Percentiles rank a stretch among this genome's conserved stretches.
phyloP scores from a whole-genome alignment of 768 basidiomycete species.

The Chlorophyllum brunneum region DNA sequence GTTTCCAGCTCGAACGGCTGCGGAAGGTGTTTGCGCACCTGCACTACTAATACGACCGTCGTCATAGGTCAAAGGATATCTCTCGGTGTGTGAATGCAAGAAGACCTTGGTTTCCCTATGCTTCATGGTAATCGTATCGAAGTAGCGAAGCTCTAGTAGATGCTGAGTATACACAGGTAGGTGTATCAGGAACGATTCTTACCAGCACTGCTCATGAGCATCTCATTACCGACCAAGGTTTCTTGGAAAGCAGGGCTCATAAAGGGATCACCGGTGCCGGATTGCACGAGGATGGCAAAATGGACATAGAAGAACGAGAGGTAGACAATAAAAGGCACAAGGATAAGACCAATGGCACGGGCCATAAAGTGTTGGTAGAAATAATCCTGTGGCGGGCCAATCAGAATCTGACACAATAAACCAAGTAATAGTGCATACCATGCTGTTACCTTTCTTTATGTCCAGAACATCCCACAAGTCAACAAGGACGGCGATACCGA shows the following conservation, averaged over 20 bases:
- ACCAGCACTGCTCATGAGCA: conserved; percentile 92
- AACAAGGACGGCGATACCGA: conserved; percentile 88
- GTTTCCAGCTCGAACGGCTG: conserved; percentile 1
- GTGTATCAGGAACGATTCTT: conserved; percentile 15
- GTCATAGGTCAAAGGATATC: conserved; percentile 90
- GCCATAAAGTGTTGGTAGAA: conserved; percentile 89
- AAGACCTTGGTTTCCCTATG: conserved; percentile 94
- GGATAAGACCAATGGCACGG: conserved; percentile 78
- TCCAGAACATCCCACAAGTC: conserved; percentile 96
- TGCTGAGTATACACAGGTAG: conserved; percentile 1
- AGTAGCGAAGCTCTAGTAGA: conserved; percentile 86
- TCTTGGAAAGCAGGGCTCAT: conserved; percentile 99
- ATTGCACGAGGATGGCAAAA: conserved; percentile 81
- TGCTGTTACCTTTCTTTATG: conserved; percentile 66
- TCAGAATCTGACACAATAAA: not conserved
- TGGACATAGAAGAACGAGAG: conserved; percentile 96
- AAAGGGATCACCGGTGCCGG: conserved; percentile 92
- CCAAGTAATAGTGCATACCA: conserved; percentile 46
- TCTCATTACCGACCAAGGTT: conserved; percentile 86
- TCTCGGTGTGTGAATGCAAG: conserved; percentile 89
- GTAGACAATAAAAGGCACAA: conserved; percentile 87
- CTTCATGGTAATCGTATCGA: conserved; percentile 79
- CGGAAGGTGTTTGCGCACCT: conserved; percentile 40
- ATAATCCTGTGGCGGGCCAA: conserved; percentile 54
- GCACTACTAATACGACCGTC: conserved; percentile 95